phyloP scores from a whole-genome alignment of 768 basidiomycete species.

The Xerocomus potaroensis region DNA sequence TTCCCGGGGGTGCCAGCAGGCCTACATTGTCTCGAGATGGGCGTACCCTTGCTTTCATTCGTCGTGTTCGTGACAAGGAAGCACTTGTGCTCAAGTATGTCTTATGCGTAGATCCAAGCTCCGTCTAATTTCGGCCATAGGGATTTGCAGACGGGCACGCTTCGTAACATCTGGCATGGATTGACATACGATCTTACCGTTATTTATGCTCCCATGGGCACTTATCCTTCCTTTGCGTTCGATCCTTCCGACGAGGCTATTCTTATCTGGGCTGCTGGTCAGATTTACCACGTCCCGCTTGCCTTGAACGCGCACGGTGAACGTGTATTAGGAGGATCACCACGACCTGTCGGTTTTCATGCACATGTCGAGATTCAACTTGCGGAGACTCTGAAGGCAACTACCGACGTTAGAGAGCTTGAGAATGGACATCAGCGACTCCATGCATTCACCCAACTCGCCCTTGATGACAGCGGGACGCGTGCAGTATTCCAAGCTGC shows the following conservation, averaged over 20 bases:
- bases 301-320: conserved; percentile 40
- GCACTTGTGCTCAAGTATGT: conserved; percentile 66
- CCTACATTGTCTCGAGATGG: conserved; percentile 68
- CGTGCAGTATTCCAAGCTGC: conserved; percentile 65
- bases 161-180: conserved; percentile 63
- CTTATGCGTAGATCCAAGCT: background rate
- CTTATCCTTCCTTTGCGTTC: conserved; percentile 74
- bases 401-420: conserved; percentile 47
- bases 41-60: conserved; percentile 69
- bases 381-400: conserved; percentile 51
- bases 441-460: conserved; percentile 57
- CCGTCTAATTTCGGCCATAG: conserved; percentile 31
- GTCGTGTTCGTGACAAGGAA: conserved; percentile 69
- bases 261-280: conserved; percentile 72
- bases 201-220: conserved; percentile 73
- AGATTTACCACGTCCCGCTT: conserved; percentile 62
- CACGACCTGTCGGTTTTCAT: conserved; percentile 51
- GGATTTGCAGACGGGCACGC: conserved; percentile 62
- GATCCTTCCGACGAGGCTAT: conserved; percentile 31
- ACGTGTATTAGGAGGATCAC: conserved; percentile 36
- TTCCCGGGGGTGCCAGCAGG: conserved; percentile 68
- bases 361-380: conserved; percentile 62
- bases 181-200: conserved; percentile 61
- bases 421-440: conserved; percentile 57
- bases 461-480: conserved; percentile 49